Evolutionary conservation across 371 early-diverging fungal species (phyloP).

Genomic region (Rhizopus delemar): DNA sequence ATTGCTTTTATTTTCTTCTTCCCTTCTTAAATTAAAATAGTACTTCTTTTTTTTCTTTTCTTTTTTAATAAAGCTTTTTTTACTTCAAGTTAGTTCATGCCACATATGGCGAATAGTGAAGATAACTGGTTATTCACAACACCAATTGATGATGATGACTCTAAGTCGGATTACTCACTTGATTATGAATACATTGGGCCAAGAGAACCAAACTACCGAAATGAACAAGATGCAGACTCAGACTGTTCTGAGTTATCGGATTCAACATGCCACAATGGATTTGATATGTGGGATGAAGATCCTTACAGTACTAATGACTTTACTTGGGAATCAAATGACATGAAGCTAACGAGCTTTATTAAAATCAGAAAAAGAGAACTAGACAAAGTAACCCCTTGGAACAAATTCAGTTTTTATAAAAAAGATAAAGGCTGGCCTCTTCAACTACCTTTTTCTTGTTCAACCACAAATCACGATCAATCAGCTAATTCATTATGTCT

Average conservation of each 20-base stretch:
- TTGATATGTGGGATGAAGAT: conserved; percentile 60
- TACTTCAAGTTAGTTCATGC: neutral
- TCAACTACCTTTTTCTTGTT: conserved; percentile 51
- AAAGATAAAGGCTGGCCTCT: conserved; percentile 52
- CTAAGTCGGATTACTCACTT: conserved; percentile 43
- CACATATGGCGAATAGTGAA: conserved; percentile 11
- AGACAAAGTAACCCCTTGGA: conserved; percentile 25
- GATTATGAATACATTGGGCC: conserved; percentile 53
- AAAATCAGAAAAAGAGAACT: conserved; percentile 27
- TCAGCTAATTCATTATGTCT: conserved; percentile 53
- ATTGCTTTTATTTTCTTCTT: neutral
- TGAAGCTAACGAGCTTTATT: conserved; percentile 42
- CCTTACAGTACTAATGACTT: conserved; percentile 51
- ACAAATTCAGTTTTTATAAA: conserved; percentile 34
- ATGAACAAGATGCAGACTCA: conserved; percentile 39
- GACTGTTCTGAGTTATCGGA: conserved; percentile 46
- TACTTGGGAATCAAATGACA: conserved; percentile 54
- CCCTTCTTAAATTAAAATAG: conserved; percentile 28
- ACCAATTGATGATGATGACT: conserved; percentile 14
- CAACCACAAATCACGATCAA: conserved; percentile 56
- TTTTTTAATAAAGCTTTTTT: neutral
- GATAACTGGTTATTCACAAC: conserved; percentile 16
- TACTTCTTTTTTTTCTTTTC: neutral
- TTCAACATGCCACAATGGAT: conserved; percentile 21
- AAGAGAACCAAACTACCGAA: conserved; percentile 42